Evolutionary conservation across 2,329 filamentous ascomycete genomes (phyloP).

Genomic region (Pezicula carpinea): DNA sequence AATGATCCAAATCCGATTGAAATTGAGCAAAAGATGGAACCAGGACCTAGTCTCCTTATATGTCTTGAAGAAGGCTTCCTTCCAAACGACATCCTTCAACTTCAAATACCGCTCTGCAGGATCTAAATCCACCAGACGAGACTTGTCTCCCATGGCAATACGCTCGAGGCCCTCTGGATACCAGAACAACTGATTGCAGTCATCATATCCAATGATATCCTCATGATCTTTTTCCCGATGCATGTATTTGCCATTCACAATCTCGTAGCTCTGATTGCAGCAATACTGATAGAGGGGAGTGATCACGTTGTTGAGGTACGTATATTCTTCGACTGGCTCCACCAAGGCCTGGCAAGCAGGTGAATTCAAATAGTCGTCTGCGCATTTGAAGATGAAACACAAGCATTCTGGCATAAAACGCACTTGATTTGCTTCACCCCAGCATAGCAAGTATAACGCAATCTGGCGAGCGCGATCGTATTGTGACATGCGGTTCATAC

Average conservation of each 20-base stretch:
- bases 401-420: slow-evolving; percentile 95
- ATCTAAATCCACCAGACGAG: slow-evolving; percentile 84
- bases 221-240: slow-evolving; percentile 92
- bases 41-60: slow-evolving; percentile 97
- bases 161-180: slow-evolving; percentile 97
- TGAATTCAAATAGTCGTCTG: slow-evolving; percentile 91
- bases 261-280: slow-evolving; percentile 96
- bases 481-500: slow-evolving; percentile 99
- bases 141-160: slow-evolving; percentile 89
- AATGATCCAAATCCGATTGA: slow-evolving; percentile 99
- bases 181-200: slow-evolving; percentile 99
- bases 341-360: slow-evolving; percentile 87
- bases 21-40: slow-evolving; percentile 96
- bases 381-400: slow-evolving; percentile 99
- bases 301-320: slow-evolving; percentile 90
- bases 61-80: slow-evolving; percentile 99
- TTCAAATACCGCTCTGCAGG: slow-evolving; percentile 86
- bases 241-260: slow-evolving; percentile 90
- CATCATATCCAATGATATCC: slow-evolving; percentile 91
- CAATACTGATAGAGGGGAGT: slow-evolving; percentile 94
- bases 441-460: slow-evolving; percentile 87
- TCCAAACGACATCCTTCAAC: slow-evolving; percentile 92
- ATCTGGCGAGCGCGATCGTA: slow-evolving; percentile 92
- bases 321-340: slow-evolving; percentile 93
- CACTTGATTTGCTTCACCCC: slow-evolving; percentile 98